A percentile compares a stretch with the other conserved stretches of the same genome.
These are phyloP conservation scores for Gaeumannomyces sp. DNA, from an alignment of 2,329 filamentous ascomycete species.

Conservation along the genomic window DNA sequence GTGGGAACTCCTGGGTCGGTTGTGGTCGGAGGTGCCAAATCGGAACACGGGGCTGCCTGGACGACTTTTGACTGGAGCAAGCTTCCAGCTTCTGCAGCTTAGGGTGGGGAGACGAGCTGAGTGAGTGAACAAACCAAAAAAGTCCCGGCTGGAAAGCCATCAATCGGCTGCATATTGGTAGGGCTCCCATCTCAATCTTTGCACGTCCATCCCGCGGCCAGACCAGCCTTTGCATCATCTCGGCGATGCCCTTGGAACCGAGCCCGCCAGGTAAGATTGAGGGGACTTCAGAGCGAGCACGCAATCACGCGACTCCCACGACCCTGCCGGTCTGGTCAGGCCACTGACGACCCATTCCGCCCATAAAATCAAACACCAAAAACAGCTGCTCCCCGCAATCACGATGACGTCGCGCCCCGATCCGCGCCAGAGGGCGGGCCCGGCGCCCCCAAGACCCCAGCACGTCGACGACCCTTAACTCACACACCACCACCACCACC, in stretches of 20 bases:
- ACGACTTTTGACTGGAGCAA: too few species aligned
- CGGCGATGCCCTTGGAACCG: not conserved
- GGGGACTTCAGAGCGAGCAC: not conserved
- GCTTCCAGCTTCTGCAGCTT: not conserved
- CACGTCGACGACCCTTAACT: not conserved
- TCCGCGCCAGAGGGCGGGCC: too few species aligned
- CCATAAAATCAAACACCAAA: not conserved
- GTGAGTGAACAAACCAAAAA: not conserved
- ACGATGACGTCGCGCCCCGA: not conserved
- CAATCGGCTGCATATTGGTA: not conserved
- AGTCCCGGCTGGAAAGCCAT: not conserved
- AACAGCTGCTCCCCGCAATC: not conserved
- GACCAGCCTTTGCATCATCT: not conserved
- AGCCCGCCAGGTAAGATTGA: not conserved
- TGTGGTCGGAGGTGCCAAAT: not conserved
- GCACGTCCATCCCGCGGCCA: not conserved
- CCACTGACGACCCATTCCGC: not conserved
- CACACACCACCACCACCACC: not conserved
- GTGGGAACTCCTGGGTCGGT: not conserved
- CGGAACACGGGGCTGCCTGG: too few species aligned
- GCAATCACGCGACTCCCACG: not conserved
- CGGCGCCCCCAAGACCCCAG: not conserved
- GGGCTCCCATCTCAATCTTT: not conserved
- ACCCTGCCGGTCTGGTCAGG: not conserved
- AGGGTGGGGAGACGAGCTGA: too few species aligned